Conservation (phyloP, 352 stramenopile species). For the Blastocystis sp. region DNA sequence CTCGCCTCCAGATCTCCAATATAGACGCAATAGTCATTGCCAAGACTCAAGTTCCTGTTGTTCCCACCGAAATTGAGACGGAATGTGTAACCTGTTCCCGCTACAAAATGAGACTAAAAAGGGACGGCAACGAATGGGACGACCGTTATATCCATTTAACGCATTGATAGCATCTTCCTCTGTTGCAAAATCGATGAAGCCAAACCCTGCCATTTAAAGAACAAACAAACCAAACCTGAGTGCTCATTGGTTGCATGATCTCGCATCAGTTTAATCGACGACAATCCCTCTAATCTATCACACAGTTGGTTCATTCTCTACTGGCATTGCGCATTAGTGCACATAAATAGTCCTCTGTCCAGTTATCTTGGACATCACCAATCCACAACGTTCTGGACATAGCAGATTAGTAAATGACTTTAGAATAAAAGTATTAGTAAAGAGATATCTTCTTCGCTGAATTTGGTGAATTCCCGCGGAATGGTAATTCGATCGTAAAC, state of each 20-base stretch:
- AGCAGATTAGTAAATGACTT: not conserved
- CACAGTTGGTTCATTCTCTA: not conserved
- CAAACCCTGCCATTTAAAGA: not conserved
- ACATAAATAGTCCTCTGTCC: constrained; percentile 54
- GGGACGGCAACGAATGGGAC: constrained; percentile 20
- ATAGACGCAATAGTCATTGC: constrained; percentile 24
- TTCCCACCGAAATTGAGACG: constrained; percentile 36
- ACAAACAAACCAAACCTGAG: not conserved
- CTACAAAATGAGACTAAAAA: not conserved
- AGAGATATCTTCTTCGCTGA: not conserved
- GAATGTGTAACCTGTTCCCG: constrained; percentile 51
- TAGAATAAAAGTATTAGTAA: not conserved
- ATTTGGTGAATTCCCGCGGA: not conserved
- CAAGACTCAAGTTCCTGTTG: not conserved
- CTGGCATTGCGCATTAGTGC: constrained; percentile 55
- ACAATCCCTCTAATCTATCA: not conserved
- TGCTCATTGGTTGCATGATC: constrained; percentile 31
- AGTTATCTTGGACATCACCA: constrained; percentile 58
- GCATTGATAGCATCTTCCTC: constrained; percentile 52
- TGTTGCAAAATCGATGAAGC: constrained; percentile 56
- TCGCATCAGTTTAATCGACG: constrained; percentile 49
- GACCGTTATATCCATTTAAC: constrained; percentile 47
- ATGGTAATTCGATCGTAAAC: too few relatives aligned
- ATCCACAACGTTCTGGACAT: constrained; percentile 57
- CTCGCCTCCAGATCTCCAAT: constrained; percentile 37